Conservation (phyloP, 108 stramenopile genomes). For the Poteriospumella lacustris region DNA sequence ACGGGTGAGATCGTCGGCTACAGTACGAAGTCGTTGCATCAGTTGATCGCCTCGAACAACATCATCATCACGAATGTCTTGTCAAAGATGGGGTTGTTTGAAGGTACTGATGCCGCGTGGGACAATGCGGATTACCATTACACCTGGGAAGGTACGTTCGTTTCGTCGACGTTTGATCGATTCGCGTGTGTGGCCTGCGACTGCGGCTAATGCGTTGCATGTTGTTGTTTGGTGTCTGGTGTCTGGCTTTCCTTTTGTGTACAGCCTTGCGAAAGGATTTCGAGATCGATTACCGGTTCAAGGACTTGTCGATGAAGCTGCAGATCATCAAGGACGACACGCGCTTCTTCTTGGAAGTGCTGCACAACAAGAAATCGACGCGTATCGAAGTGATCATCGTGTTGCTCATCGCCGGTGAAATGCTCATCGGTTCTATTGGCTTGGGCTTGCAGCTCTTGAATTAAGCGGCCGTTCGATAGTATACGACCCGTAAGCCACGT, state of each 20-base stretch:
- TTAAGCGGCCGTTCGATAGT: too few species aligned
- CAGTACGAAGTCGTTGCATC: slow-evolving; percentile 65
- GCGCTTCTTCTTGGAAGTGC: slow-evolving; percentile 84
- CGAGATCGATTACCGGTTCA: slow-evolving; percentile 64
- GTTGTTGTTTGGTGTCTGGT: too few species aligned
- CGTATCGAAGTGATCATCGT: slow-evolving; percentile 86
- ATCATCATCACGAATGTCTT: slow-evolving; percentile 80
- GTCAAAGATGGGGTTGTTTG: slow-evolving; percentile 77
- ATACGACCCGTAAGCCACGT: too few species aligned
- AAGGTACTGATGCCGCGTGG: slow-evolving; percentile 81
- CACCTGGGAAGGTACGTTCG: slow-evolving; percentile 59
- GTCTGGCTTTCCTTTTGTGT: background rate
- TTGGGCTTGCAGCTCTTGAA: background rate
- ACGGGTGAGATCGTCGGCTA: slow-evolving; percentile 62
- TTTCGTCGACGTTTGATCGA: background rate
- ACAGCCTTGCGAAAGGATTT: slow-evolving; percentile 56
- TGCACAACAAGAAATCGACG: slow-evolving; percentile 74
- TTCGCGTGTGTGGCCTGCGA: background rate
- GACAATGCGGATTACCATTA: slow-evolving; percentile 73
- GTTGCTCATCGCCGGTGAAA: slow-evolving; percentile 74
- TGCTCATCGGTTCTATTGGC: slow-evolving; percentile 44
- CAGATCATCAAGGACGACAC: slow-evolving; percentile 81
- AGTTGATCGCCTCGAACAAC: slow-evolving; percentile 76
- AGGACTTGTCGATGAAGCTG: slow-evolving; percentile 80
- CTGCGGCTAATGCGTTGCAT: background rate